Evolutionary conservation across 2,329 filamentous ascomycete genomes (phyloP), one percentile per base, ranked within the genome.

Genomic region (Madurella fahalii): DNA sequence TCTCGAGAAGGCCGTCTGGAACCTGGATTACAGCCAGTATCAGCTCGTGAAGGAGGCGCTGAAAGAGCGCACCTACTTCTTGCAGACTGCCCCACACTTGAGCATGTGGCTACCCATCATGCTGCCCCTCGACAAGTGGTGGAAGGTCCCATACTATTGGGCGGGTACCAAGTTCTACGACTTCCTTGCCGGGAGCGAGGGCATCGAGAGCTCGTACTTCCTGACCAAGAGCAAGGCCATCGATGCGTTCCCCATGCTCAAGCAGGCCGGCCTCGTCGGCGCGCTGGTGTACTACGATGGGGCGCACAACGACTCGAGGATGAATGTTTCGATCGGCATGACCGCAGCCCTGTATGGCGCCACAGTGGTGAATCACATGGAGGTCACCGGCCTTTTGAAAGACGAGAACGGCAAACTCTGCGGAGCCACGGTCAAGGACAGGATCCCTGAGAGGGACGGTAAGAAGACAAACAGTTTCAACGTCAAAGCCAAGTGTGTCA

Each of bases 201-300:
- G 89, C 58, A 89, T 93, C 60, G 88, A 93, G 72, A 87, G 83
- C 67, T 92, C 88, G 2, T 93, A 92, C 73, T 91, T 90, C 68
- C 72, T 93, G 72, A 87, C 85, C 60, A 86, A 84, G 72, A 85
- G 80, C 71, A 89, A 89, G 71, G 88, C 89, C 9, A 75, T 91
- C 57, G 85, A 90, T 65, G 82, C 84, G 8, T 92, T 92, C 65
- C 89, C 89, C 18, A 87, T 91, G 81, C 73, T 94, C 61, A 87
- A 85, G 71, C 85, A 82, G 65, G 83, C 88, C 50, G 83, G 83
- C 58, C 74, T 93, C 15, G 80, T 90, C 50, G 89, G 89, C 61
- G 89, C 89, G 34, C 74, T 93, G 65, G 88, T 93, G 39, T 94
- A 94, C 78, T 93, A 93, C 68, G 86, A 94, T 73, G 89, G 89